Conservation (phyloP, 176 grass and related monocot genomes). For the Aechmea fasciata region DNA sequence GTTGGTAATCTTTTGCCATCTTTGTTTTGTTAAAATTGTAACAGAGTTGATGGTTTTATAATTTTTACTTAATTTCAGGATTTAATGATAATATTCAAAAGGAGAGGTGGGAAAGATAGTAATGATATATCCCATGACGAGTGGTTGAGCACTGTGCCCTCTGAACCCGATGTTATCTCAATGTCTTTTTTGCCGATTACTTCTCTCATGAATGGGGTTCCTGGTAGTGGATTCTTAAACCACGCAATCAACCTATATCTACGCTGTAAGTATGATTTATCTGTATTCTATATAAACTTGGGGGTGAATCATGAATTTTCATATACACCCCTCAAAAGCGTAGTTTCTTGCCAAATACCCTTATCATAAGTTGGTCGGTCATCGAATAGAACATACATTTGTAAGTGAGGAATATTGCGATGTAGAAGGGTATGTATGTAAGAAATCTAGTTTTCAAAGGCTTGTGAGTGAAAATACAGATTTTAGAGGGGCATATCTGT, state of each 20-base stretch:
- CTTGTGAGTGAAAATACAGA: too few species aligned
- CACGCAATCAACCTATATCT: conserved; percentile 97
- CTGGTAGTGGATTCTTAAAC: conserved; percentile 91
- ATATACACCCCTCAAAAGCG: too few species aligned
- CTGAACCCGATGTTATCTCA: conserved; percentile 74
- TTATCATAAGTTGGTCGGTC: too few species aligned
- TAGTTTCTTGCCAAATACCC: too few species aligned
- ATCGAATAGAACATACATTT: too few species aligned
- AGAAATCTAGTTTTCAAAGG: too few species aligned
- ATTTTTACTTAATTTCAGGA: conserved; percentile 36
- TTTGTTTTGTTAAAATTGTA: neutral
- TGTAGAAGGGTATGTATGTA: too few species aligned
- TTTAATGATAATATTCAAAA: conserved; percentile 58
- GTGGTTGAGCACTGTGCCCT: conserved; percentile 75
- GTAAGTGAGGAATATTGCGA: too few species aligned
- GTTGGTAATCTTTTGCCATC: neutral
- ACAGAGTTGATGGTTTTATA: conserved; percentile 6
- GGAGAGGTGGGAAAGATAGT: conserved; percentile 87
- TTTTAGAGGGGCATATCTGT: too few species aligned
- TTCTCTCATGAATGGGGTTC: conserved; percentile 91
- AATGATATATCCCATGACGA: conserved; percentile 53
- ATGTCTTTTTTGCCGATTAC: conserved; percentile 99
- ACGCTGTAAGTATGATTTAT: conserved; percentile 41
- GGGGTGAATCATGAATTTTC: too few species aligned
- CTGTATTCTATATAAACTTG: neutral